phyloP scores from a whole-genome alignment of 371 early-diverging fungal genomes.

The Basidiobolus meristosporus region DNA sequence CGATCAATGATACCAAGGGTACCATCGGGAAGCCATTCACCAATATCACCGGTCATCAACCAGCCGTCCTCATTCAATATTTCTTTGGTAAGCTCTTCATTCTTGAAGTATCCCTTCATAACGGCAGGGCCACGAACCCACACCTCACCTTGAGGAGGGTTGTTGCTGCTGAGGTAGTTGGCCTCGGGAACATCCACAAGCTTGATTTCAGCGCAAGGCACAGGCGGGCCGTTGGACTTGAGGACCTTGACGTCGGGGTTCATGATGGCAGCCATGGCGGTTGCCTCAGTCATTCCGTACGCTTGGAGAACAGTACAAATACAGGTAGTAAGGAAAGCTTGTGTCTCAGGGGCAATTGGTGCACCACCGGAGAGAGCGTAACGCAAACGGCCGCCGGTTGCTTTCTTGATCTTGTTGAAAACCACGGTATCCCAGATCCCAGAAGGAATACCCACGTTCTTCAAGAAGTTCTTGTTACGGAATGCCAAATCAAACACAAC shows the following conservation, averaged over 20 bases:
- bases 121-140: slow-evolving; percentile 69
- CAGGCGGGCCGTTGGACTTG: slow-evolving; percentile 61
- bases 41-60: slow-evolving; percentile 92
- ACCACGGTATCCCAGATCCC: slow-evolving; percentile 64
- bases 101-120: slow-evolving; percentile 61
- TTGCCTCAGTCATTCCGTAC: slow-evolving; percentile 58
- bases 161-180: slow-evolving; percentile 43
- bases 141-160: slow-evolving; percentile 72
- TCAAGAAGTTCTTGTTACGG: slow-evolving; percentile 53
- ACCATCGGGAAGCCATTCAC: slow-evolving; percentile 51
- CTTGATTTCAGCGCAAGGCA: slow-evolving; percentile 69
- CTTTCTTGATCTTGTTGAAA: slow-evolving; percentile 78
- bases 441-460: slow-evolving; percentile 38
- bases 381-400: slow-evolving; percentile 83
- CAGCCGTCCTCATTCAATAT: slow-evolving; percentile 71
- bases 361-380: slow-evolving; percentile 89
- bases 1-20: slow-evolving; percentile 42
- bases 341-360: slow-evolving; percentile 67
- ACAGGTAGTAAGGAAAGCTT: slow-evolving; percentile 65
- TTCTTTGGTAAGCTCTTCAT: slow-evolving; percentile 52
- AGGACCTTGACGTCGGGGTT: slow-evolving; percentile 31
- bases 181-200: slow-evolving; percentile 75
- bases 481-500: slow-evolving; percentile 55
- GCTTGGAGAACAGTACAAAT: slow-evolving; percentile 79
- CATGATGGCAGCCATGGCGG: slow-evolving; percentile 43